Conservation (phyloP, 768 basidiomycete species). For the Scleroderma citrinum region DNA sequence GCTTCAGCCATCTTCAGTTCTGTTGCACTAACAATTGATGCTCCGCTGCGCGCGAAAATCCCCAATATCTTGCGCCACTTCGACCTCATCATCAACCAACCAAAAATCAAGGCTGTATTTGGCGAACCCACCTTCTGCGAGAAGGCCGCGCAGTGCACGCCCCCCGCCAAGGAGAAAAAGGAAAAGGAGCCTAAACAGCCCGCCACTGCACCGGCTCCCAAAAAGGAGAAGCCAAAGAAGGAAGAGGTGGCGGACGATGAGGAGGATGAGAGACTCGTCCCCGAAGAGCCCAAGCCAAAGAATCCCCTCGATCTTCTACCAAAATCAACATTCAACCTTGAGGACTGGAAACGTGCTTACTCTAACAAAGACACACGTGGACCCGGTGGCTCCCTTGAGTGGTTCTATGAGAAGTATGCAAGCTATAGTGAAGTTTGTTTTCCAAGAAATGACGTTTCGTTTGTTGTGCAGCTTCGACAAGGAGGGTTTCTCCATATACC, state of each 20-base stretch:
- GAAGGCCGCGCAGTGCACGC: conserved; percentile 62
- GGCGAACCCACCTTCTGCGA: conserved; percentile 57
- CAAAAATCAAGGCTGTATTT: conserved; percentile 62
- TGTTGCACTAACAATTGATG: conserved; percentile 57
- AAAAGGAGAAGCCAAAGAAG: conserved; percentile 59
- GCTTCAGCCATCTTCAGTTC: conserved; percentile 54
- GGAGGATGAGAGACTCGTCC: conserved; percentile 69
- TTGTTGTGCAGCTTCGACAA: conserved; percentile 62
- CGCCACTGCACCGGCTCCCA: conserved; percentile 41
- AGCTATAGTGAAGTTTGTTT: neutral
- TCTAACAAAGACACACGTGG: conserved; percentile 97
- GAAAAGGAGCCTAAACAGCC: conserved; percentile 38
- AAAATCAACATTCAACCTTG: conserved; percentile 81
- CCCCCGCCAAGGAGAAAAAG: conserved; percentile 74
- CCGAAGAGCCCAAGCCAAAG: conserved; percentile 84
- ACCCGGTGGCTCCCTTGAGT: conserved; percentile 75
- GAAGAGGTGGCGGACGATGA: conserved; percentile 56
- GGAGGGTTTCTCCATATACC: conserved; percentile 86
- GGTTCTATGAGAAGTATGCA: conserved; percentile 93
- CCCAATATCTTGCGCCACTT: conserved; percentile 79
- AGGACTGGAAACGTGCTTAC: conserved; percentile 97
- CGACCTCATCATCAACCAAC: conserved; percentile 86
- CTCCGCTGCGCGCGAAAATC: conserved; percentile 54
- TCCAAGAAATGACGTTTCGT: neutral
- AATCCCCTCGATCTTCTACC: conserved; percentile 92